These are phyloP conservation scores for Lathyrus oleraceus DNA, from an alignment of 306 rosid species.

Conservation along the genomic window DNA sequence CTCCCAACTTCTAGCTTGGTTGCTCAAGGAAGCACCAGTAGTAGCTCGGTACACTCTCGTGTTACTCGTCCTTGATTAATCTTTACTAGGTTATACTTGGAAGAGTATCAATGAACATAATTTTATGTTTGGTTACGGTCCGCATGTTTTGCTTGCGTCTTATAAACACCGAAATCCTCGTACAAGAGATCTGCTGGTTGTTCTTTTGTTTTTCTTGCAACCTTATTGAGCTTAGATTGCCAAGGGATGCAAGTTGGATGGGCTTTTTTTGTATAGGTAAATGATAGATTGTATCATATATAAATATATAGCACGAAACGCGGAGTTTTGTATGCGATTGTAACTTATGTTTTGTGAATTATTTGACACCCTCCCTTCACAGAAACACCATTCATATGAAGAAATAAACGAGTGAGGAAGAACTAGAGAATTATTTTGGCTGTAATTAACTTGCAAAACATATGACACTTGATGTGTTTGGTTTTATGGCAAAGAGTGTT, in stretches of 20 bases:
- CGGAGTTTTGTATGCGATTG: slow-evolving; percentile 63
- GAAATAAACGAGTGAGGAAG: slow-evolving; percentile 23
- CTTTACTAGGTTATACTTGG: slow-evolving; percentile 30
- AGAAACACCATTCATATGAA: not conserved
- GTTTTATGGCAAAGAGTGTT: not conserved
- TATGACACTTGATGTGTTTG: slow-evolving; percentile 1
- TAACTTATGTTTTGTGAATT: slow-evolving; percentile 43
- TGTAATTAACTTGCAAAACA: slow-evolving; percentile 13
- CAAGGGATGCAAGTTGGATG: slow-evolving; percentile 61
- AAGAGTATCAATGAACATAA: slow-evolving; percentile 26
- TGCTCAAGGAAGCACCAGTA: slow-evolving; percentile 71
- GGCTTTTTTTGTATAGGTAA: slow-evolving; percentile 75
- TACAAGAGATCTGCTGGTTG: slow-evolving; percentile 68
- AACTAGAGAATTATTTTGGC: not conserved
- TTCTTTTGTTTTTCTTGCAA: slow-evolving; percentile 46
- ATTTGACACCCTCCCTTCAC: not conserved
- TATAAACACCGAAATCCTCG: slow-evolving; percentile 42
- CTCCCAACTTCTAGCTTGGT: slow-evolving; percentile 56
- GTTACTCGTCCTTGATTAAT: slow-evolving; percentile 51
- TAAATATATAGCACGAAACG: slow-evolving; percentile 51
- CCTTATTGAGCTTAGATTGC: slow-evolving; percentile 49
- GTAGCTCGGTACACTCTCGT: slow-evolving; percentile 68
- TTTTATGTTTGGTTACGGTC: slow-evolving; percentile 44
- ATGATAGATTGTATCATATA: slow-evolving; percentile 67
- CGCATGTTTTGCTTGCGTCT: slow-evolving; percentile 45